Conservation (phyloP, 169 alveolate genomes). For the Eimeria maxima region DNA sequence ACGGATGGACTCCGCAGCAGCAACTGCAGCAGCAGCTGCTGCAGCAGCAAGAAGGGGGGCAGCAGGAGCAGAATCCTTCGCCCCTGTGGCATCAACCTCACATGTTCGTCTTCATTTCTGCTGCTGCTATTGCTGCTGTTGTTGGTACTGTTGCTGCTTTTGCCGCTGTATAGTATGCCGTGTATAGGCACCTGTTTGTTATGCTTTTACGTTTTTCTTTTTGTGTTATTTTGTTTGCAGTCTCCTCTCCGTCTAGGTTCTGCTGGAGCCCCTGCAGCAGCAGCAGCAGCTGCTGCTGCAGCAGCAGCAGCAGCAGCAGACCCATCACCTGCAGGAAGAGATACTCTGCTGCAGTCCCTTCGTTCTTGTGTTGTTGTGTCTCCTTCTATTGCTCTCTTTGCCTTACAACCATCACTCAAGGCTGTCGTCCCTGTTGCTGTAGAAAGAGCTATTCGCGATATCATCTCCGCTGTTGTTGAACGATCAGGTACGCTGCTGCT, state of each 20-base stretch:
- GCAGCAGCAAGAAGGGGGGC: constrained; percentile 46
- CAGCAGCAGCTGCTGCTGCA: background rate
- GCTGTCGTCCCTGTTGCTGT: constrained; percentile 97
- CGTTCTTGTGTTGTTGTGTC: constrained; percentile 89
- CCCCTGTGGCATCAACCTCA: background rate
- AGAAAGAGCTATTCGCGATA: constrained; percentile 97
- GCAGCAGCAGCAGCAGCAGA: no score
- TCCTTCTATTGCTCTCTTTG: constrained; percentile 94
- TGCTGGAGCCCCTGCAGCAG: background rate
- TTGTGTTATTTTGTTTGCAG: background rate
- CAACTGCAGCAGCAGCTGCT: background rate
- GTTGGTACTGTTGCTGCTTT: background rate
- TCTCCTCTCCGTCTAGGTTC: background rate
- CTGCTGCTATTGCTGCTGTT: background rate
- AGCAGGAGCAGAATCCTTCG: constrained; percentile 35
- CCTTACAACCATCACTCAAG: constrained; percentile 90
- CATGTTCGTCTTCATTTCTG: background rate
- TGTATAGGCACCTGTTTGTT: background rate
- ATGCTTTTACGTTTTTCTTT: background rate
- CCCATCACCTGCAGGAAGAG: background rate
- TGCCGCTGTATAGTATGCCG: background rate
- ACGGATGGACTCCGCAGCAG: constrained; percentile 27
- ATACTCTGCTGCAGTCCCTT: constrained; percentile 82
- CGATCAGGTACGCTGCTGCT: constrained; percentile 82
- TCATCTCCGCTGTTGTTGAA: constrained; percentile 93